A percentile compares a stretch with the other conserved stretches of the same genome.
phyloP scores from a whole-genome alignment of 148 eudicot genomes.

The Vaccinium darrowii region DNA sequence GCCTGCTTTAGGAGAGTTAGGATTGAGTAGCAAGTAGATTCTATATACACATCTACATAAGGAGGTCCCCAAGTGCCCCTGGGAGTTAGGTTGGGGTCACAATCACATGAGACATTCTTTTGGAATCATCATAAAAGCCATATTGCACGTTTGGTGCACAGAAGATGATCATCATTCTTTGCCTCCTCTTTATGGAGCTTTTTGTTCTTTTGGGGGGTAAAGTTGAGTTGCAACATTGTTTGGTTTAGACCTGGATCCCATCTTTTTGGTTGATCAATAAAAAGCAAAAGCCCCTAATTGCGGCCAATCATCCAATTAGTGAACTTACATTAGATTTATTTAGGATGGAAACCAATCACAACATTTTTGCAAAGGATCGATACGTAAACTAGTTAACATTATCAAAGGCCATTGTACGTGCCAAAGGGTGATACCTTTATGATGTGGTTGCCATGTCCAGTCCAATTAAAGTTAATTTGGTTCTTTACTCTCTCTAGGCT shows the following conservation, averaged over 20 bases:
- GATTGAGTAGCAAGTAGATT: too few relatives aligned
- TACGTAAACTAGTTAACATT: not conserved
- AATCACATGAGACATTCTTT: not conserved
- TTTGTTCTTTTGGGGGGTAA: slow-evolving; percentile 9
- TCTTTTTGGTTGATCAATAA: not conserved
- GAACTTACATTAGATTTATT: not conserved
- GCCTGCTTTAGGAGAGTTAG: too few relatives aligned
- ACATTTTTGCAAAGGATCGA: not conserved
- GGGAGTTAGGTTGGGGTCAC: not conserved
- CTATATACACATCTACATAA: not conserved
- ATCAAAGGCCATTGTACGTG: not conserved
- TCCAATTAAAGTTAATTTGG: not conserved
- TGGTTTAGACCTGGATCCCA: not conserved
- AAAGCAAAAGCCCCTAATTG: slow-evolving; percentile 4
- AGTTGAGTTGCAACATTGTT: not conserved
- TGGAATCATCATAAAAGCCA: not conserved
- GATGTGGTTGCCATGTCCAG: not conserved
- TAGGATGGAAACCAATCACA: not conserved
- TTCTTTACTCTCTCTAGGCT: not conserved
- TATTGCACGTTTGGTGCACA: slow-evolving; percentile 2
- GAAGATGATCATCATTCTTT: not conserved
- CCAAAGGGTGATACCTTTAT: not conserved
- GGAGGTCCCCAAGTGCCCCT: not conserved
- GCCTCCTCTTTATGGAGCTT: not conserved
- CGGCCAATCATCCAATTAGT: not conserved